phyloP scores from a whole-genome alignment of 2,329 filamentous ascomycete species.

The Amylocarpus encephaloides region DNA sequence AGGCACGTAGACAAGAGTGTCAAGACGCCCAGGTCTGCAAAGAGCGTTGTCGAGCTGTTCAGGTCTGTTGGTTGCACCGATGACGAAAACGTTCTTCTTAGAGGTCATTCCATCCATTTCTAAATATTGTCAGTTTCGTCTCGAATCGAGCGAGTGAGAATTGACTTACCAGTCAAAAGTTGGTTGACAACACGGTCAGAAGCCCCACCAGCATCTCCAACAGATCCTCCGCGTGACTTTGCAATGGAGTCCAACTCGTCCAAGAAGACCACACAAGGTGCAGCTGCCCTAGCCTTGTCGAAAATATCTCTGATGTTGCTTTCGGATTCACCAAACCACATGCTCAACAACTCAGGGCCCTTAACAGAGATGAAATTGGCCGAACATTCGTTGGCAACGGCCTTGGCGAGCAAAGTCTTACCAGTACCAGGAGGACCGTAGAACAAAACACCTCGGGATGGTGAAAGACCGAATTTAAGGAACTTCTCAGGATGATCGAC shows the following conservation, averaged over 20 bases:
- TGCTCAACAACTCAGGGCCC: conserved; percentile 94
- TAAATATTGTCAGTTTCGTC: conserved; percentile 40
- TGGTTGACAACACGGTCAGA: conserved; percentile 99
- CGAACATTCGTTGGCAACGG: conserved; percentile 96
- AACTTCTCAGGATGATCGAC: conserved; percentile 99
- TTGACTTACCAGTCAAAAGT: conserved; percentile 78
- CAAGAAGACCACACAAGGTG: conserved; percentile 97
- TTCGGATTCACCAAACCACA: conserved; percentile 99
- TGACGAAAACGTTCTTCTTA: conserved; percentile 99
- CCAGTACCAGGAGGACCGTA: conserved; percentile 98
- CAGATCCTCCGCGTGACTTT: conserved; percentile 95
- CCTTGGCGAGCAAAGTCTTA: conserved; percentile 99
- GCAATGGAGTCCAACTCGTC: conserved; percentile 98
- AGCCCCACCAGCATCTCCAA: conserved; percentile 93
- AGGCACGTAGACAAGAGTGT: conserved; percentile 97
- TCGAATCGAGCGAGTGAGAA: background rate
- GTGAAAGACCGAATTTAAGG: conserved; percentile 98
- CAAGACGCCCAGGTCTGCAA: conserved; percentile 96
- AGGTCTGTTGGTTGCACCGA: conserved; percentile 96
- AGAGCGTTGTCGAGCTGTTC: conserved; percentile 98
- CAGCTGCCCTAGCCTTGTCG: conserved; percentile 97
- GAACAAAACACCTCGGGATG: conserved; percentile 96
- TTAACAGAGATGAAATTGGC: conserved; percentile 99
- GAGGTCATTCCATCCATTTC: conserved; percentile 99
- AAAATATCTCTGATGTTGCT: conserved; percentile 99